These are phyloP conservation scores for Cadophora luteo-olivacea DNA, from an alignment of 2,329 filamentous ascomycete species.

Conservation along the genomic window DNA sequence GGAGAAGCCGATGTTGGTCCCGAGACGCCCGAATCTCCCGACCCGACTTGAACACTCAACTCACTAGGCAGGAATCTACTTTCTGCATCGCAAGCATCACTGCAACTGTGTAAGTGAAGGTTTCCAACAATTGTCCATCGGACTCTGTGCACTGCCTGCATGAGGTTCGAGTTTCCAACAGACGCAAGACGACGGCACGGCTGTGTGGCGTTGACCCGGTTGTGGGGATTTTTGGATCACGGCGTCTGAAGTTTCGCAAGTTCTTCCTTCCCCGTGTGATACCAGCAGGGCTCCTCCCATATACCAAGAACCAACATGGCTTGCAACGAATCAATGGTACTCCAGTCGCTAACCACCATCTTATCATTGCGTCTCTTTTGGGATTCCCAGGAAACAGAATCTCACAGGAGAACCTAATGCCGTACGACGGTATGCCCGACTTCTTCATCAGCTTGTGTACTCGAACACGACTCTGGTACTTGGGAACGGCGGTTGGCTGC, in stretches of 20 bases:
- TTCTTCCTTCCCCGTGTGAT: conserved; percentile 3
- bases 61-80: not conserved
- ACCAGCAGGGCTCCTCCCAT: not conserved
- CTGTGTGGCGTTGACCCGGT: conserved; percentile 17
- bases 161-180: conserved; percentile 9
- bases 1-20: not conserved
- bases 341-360: not conserved
- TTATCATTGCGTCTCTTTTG: not conserved
- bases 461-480: conserved; percentile 19
- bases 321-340: not conserved
- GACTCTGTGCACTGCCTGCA: not conserved
- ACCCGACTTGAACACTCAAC: not conserved
- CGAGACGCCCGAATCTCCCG: not conserved
- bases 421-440: not conserved
- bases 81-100: not conserved
- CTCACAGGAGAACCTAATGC: conserved; percentile 10
- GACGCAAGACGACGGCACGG: conserved; percentile 6
- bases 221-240: conserved; percentile 19
- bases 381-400: conserved; percentile 7
- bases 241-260: conserved; percentile 15
- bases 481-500: conserved; percentile 19
- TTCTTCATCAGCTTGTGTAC: not conserved
- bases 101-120: not conserved
- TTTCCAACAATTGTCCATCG: not conserved
- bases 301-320: conserved; percentile 1